phyloP scores from a whole-genome alignment of 2,329 filamentous ascomycete genomes.

The Alternaria sp. region DNA sequence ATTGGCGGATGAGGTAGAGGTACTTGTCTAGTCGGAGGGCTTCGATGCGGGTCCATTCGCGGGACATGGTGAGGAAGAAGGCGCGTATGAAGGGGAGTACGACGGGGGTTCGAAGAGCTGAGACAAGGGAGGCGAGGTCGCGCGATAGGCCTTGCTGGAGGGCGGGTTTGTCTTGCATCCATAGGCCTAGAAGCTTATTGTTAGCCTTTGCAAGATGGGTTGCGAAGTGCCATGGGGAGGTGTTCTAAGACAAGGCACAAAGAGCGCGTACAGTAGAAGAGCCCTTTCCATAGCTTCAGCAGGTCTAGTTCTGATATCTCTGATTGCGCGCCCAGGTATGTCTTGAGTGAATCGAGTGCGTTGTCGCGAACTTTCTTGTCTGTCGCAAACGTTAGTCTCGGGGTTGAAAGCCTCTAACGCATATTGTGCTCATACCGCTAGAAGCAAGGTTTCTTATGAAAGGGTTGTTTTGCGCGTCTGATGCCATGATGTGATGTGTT shows the following conservation, averaged over 20 bases:
- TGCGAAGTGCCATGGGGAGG: neutral
- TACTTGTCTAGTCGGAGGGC: conserved; percentile 82
- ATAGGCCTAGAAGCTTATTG: conserved; percentile 63
- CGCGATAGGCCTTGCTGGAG: conserved; percentile 83
- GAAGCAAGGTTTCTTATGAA: conserved; percentile 86
- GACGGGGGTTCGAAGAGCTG: conserved; percentile 59
- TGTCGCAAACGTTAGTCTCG: conserved; percentile 47
- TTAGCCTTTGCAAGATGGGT: conserved; percentile 10
- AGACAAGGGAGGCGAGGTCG: conserved; percentile 75
- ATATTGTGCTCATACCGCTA: conserved; percentile 63
- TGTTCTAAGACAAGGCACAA: neutral
- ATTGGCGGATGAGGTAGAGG: conserved; percentile 79
- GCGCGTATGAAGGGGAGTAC: conserved; percentile 54
- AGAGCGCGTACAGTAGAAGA: conserved; percentile 75
- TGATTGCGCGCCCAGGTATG: conserved; percentile 72
- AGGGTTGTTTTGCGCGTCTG: conserved; percentile 60
- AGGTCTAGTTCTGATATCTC: conserved; percentile 72
- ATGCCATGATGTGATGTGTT: conserved; percentile 31
- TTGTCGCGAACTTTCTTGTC: conserved; percentile 79
- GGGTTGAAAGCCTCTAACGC: conserved; percentile 29
- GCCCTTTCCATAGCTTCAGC: conserved; percentile 90
- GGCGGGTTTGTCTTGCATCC: conserved; percentile 90
- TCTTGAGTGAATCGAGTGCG: conserved; percentile 76
- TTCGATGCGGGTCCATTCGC: conserved; percentile 61
- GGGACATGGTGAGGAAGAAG: conserved; percentile 60